These are phyloP conservation scores for Talaromyces adpressus DNA, from an alignment of 495 filamentous ascomycete species.

Conservation along the genomic window DNA sequence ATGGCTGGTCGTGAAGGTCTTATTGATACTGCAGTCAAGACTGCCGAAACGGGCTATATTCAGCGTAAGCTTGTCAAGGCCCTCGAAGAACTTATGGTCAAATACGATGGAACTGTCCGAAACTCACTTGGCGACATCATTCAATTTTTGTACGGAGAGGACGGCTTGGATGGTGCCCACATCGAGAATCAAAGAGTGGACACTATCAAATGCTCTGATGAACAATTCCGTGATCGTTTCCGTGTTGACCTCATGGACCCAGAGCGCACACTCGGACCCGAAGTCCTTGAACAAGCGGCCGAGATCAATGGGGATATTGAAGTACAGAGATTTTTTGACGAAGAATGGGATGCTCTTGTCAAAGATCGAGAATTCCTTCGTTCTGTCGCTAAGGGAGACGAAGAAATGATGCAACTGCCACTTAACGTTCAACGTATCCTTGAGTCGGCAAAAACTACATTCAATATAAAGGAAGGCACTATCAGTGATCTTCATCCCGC, in stretches of 20 bases:
- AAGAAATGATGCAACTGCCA: conserved; percentile 80
- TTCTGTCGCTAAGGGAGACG: conserved; percentile 55
- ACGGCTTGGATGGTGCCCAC: conserved; percentile 81
- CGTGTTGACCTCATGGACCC: conserved; percentile 94
- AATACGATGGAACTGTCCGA: conserved; percentile 95
- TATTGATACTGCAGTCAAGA: conserved; percentile 99
- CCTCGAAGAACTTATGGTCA: conserved; percentile 93
- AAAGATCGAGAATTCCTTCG: conserved; percentile 72
- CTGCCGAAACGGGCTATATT: conserved; percentile 97
- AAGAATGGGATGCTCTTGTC: conserved; percentile 75
- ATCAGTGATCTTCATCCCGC: conserved; percentile 88
- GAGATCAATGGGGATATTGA: conserved; percentile 82
- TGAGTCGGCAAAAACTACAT: conserved; percentile 78
- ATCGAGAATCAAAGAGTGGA: conserved; percentile 92
- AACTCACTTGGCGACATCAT: conserved; percentile 96
- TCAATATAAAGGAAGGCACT: conserved; percentile 76
- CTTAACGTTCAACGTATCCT: conserved; percentile 89
- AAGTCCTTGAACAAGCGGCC: conserved; percentile 75
- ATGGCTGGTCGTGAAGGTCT: conserved; percentile 99
- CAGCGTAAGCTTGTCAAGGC: conserved; percentile 97
- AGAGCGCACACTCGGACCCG: conserved; percentile 51
- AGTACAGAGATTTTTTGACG: conserved; percentile 77
- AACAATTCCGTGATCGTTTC: conserved; percentile 69
- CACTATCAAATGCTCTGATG: conserved; percentile 66
- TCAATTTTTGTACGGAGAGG: conserved; percentile 96